Evolutionary conservation across 73 alveolate species (phyloP).

Genomic region (Diophrys sp.): DNA sequence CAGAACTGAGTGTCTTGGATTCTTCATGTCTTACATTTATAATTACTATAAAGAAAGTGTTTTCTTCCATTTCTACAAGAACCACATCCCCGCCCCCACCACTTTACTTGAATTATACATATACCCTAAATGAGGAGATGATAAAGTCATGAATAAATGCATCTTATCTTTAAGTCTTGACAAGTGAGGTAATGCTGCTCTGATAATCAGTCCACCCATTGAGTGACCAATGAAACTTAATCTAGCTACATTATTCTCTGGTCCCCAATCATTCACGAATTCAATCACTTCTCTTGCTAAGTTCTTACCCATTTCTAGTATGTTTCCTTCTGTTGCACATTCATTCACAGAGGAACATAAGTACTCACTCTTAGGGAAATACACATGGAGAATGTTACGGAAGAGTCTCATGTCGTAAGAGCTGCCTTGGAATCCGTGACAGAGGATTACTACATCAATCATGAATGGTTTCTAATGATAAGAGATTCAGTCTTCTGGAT

Average conservation of each 20-base stretch:
- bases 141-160: slow-evolving; percentile 74
- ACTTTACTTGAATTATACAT: slow-evolving; percentile 73
- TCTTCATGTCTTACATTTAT: slow-evolving; percentile 65
- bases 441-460: slow-evolving; percentile 85
- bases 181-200: slow-evolving; percentile 89
- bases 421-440: slow-evolving; percentile 94
- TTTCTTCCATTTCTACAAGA: slow-evolving; percentile 77
- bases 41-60: slow-evolving; percentile 67
- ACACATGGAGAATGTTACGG: slow-evolving; percentile 75
- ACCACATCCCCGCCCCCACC: slow-evolving; percentile 92
- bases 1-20: slow-evolving; percentile 62
- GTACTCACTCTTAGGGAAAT: slow-evolving; percentile 78
- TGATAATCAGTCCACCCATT: slow-evolving; percentile 90
- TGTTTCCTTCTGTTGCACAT: slow-evolving; percentile 83
- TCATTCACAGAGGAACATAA: slow-evolving; percentile 78
- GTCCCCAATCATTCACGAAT: slow-evolving; percentile 84
- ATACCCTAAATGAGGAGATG: slow-evolving; percentile 93
- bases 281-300: slow-evolving; percentile 83
- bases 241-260: slow-evolving; percentile 45
- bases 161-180: slow-evolving; percentile 67
- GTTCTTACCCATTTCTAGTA: slow-evolving; percentile 80
- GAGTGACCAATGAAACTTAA: slow-evolving; percentile 72
- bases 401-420: slow-evolving; percentile 89
- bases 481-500: too few species aligned
- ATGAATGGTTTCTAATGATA: too few species aligned